Base-by-base conservation (phyloP, 192 early-diverging fungal genomes). In the Geranomyces variabilis region DNA sequence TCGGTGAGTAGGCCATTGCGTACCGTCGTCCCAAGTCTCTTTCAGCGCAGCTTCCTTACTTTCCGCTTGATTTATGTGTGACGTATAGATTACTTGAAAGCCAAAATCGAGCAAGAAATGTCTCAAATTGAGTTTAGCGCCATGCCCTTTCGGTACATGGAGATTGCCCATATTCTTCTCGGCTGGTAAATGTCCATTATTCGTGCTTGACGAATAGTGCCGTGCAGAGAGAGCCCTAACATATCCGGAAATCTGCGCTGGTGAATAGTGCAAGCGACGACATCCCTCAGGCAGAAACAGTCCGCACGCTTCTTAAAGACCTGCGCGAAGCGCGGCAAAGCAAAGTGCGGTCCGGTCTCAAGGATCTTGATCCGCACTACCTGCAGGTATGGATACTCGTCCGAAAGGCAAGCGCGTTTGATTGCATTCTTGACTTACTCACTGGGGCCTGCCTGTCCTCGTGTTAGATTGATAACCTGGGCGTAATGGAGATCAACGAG, bases 401-500 rank as follows among this genome's bases (percentile, higher is more conserved):
- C n/a, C n/a, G n/a, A n/a, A n/a, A n/a, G n/a, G n/a, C n/a, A 12
- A 12, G 12, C 28, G 0, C 41, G n/a, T 44, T 6, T 70, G 31
- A 36, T 45, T 41, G 22, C 34, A 36, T 19, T n/a, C 17, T 45
- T 14, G 9, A 8, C 63, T n/a, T 13, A 45, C 41, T 4, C 63
- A 24, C 63, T 60, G 7, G 5, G 28, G 4, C 6, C 28, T 60
- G 22, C 7, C 29, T 33, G 6, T 6, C 17, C 24, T 12, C 6
- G n/a, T n/a, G 12, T 19, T 44, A 75, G 74, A 89, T 95, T 85
- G 89, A 95, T 75, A 92, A 93, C 66, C 70, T 97, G 66, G 86
- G 91, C 28, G 79, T 88, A 24, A 90, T 92, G 77, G 95, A 97
- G 69, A 88, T 97, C 67, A 95, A 96, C 51, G 93, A 94, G 78